Percentiles rank a stretch among this genome's conserved stretches.
Evolutionary conservation across 371 early-diverging fungal species (phyloP).

Genomic region (Mortierella sp.): DNA sequence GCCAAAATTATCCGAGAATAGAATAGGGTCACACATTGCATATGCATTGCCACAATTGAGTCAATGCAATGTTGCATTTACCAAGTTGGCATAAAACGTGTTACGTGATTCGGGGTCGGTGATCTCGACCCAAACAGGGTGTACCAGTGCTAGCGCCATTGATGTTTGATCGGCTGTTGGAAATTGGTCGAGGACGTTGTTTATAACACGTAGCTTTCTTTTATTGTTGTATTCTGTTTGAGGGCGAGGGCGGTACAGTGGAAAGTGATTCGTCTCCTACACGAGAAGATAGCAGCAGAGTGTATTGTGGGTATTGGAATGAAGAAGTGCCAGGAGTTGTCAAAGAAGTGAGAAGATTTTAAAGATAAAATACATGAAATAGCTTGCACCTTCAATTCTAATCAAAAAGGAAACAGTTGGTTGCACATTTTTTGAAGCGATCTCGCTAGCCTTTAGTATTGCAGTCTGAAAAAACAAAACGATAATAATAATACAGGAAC

Average conservation of each 20-base stretch:
- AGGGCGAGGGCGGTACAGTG: too few relatives aligned
- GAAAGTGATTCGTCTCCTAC: background rate
- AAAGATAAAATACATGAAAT: background rate
- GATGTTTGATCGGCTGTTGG: background rate
- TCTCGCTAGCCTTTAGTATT: background rate
- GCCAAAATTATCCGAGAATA: background rate
- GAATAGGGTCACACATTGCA: background rate
- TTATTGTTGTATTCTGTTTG: background rate
- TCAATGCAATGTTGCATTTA: constrained; percentile 49
- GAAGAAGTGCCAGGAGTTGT: background rate
- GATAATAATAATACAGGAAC: background rate
- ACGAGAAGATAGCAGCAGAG: background rate
- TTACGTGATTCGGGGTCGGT: constrained; percentile 84
- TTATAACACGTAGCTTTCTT: too few relatives aligned
- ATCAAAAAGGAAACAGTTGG: background rate
- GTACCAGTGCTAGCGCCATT: constrained; percentile 38
- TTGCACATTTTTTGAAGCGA: background rate
- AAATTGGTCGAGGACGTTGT: background rate
- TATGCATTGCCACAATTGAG: background rate
- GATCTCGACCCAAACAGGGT: constrained; percentile 81
- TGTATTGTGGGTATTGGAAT: background rate
- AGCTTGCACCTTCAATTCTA: background rate
- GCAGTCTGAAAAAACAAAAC: background rate
- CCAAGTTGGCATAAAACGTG: constrained; percentile 86
- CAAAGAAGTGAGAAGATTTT: background rate